phyloP scores from a whole-genome alignment of 1,139 yeast species.

The Ogataea hybrid region DNA sequence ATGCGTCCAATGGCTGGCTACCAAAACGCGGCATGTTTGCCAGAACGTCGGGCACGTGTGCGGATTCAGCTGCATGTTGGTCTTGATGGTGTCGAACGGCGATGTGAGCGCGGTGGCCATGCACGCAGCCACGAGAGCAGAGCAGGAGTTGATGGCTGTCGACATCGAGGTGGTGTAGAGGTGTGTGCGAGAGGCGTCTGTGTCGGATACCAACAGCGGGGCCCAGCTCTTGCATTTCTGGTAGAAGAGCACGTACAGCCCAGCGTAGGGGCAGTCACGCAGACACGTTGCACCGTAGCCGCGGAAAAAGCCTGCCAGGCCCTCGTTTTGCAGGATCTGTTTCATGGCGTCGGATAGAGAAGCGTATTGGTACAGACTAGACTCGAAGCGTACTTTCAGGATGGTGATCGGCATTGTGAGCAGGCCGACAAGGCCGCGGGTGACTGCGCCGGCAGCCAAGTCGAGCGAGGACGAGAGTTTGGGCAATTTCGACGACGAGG shows the following conservation, averaged over 20 bases:
- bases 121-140: slow-evolving; percentile 76
- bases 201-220: slow-evolving; percentile 18
- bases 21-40: slow-evolving; percentile 35
- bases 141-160: slow-evolving; percentile 59
- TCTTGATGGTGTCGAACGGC: slow-evolving; percentile 93
- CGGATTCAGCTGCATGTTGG: slow-evolving; percentile 79
- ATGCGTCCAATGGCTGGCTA: slow-evolving; percentile 59
- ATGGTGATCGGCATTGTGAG: slow-evolving; percentile 98
- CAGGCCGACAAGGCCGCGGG: slow-evolving; percentile 81
- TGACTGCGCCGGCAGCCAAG: slow-evolving; percentile 70
- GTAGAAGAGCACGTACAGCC: slow-evolving; percentile 80
- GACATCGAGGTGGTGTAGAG: slow-evolving; percentile 40
- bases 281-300: slow-evolving; percentile 88
- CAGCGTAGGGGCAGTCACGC: slow-evolving; percentile 96
- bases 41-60: slow-evolving; percentile 39
- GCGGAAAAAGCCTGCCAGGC: slow-evolving; percentile 69
- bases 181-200: slow-evolving; percentile 1
- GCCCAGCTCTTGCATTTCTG: slow-evolving; percentile 59
- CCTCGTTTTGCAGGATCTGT: slow-evolving; percentile 52
- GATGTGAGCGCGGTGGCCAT: slow-evolving; percentile 86
- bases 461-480: slow-evolving; percentile 69
- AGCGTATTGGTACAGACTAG: slow-evolving; percentile 66
- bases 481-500: slow-evolving; percentile 52
- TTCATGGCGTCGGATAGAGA: slow-evolving; percentile 62
- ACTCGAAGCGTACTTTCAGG: slow-evolving; percentile 86